Evolutionary conservation across 345 rosid genomes (phyloP).

Genomic region (Angophora floribunda): DNA sequence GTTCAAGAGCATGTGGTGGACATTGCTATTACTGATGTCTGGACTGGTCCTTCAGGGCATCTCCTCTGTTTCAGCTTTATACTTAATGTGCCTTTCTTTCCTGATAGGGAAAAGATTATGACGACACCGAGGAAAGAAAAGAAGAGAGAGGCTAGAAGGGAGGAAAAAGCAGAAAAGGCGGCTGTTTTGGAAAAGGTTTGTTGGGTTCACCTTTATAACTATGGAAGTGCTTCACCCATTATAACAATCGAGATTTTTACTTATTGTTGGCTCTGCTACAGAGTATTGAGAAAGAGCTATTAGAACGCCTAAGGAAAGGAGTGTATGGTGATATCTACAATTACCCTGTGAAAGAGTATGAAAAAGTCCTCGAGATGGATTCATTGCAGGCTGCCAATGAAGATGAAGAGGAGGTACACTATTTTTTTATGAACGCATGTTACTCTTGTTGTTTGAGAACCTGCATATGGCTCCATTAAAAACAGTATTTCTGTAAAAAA

Average conservation of each 20-base stretch:
- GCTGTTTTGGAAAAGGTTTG: constrained; percentile 77
- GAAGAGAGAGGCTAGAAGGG: constrained; percentile 71
- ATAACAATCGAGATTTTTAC: not conserved
- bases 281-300: constrained; percentile 80
- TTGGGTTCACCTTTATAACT: not conserved
- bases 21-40: not conserved
- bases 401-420: constrained; percentile 48
- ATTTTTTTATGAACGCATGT: not conserved
- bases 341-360: constrained; percentile 28
- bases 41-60: not conserved
- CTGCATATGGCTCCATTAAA: not conserved
- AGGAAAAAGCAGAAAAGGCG: constrained; percentile 79
- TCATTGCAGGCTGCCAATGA: constrained; percentile 8
- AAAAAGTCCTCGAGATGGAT: constrained; percentile 42
- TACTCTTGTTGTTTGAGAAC: not conserved
- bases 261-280: constrained; percentile 15
- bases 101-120: constrained; percentile 56
- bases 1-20: not conserved
- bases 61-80: not conserved
- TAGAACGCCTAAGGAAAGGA: constrained; percentile 65
- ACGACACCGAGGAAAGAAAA: constrained; percentile 55
- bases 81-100: not conserved
- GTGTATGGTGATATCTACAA: constrained; percentile 68
- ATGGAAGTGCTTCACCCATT: not conserved
- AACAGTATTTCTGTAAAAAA: not conserved